Base-by-base conservation (phyloP, 805 yeast genomes). In the Cyberlindnera suaveolens region DNA sequence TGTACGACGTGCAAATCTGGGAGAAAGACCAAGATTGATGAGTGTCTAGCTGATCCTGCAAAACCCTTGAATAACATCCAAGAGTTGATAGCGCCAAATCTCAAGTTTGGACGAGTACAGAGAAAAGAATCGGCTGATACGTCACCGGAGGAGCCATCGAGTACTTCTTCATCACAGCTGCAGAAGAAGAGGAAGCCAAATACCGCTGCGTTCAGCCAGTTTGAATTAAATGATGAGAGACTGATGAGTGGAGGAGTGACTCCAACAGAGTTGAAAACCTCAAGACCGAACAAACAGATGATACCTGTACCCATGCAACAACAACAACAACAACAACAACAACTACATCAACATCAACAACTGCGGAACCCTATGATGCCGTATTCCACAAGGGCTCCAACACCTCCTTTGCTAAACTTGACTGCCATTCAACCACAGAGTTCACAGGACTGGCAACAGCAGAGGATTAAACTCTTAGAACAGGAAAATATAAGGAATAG, bases 1-100 rank as follows among this genome's bases (percentile, higher is more conserved):
- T 57, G 61, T 44, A 50, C 57, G 6, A 54, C 59, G 2, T 57
- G 61, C 31, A 46, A 49, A 26, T 47, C 54, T 19, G 61, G 60
- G 2, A 43, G 57, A 6, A 51, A 50, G 34, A 47, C 50, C 10
- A 56, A 47, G 35, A 40, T 54, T 26, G 53, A 51, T 9, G 59
- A 57, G 40, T 57, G 61, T 36, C 15, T 55, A 14, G 54, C 53
- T 5, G 48, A 49, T 33, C 61, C 61, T 1, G 59, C 61, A 2
- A 47, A 32, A n/a, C 61, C 61, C 0, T 36, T 54, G 13, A 43
- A 46, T 38, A 47, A 50, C 31, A 43, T 41, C 9, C 58, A 56
- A 33, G 60, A 51, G 37, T 41, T 51, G 2, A 51, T 41, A 2
- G 55, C 54, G 9, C 52, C 58, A 4, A 53, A 56, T 36, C 11